phyloP scores from a whole-genome alignment of 2,329 filamentous ascomycete genomes.

The Coniochaeta pulveracea region DNA sequence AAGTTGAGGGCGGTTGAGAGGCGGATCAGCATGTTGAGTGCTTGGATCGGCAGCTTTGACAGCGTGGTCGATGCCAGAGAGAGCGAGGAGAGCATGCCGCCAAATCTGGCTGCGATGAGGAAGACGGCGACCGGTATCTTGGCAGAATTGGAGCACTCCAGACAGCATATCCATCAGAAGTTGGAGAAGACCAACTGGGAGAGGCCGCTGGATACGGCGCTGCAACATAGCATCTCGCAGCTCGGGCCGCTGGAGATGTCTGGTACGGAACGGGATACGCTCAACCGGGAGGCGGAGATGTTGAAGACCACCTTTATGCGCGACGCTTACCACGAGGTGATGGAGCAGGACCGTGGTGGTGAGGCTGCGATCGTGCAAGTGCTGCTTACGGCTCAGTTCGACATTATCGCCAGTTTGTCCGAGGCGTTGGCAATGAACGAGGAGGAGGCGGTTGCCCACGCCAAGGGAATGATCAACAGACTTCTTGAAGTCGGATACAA shows the following conservation, averaged over 20 bases:
- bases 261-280: conserved; percentile 54
- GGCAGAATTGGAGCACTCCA: conserved; percentile 77
- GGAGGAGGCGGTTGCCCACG: conserved; percentile 69
- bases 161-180: conserved; percentile 82
- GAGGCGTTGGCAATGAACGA: conserved; percentile 76
- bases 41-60: conserved; percentile 91
- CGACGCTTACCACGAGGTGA: conserved; percentile 64
- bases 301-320: conserved; percentile 74
- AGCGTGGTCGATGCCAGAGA: conserved; percentile 62
- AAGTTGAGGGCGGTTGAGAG: conserved; percentile 73
- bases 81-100: conserved; percentile 55
- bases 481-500: conserved; percentile 67
- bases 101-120: conserved; percentile 62
- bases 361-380: conserved; percentile 72
- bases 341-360: conserved; percentile 74
- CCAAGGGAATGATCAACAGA: conserved; percentile 64
- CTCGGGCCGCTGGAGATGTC: conserved; percentile 61
- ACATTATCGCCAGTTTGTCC: conserved; percentile 73
- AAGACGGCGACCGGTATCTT: conserved; percentile 85
- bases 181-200: conserved; percentile 79
- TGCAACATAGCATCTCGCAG: conserved; percentile 75
- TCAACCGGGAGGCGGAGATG: conserved; percentile 75
- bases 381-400: conserved; percentile 81
- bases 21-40: conserved; percentile 73
- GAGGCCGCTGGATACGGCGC: conserved; percentile 71